Base-by-base conservation (phyloP, 2,329 filamentous ascomycete species). In the Sclerotinia sclerotiorum region DNA sequence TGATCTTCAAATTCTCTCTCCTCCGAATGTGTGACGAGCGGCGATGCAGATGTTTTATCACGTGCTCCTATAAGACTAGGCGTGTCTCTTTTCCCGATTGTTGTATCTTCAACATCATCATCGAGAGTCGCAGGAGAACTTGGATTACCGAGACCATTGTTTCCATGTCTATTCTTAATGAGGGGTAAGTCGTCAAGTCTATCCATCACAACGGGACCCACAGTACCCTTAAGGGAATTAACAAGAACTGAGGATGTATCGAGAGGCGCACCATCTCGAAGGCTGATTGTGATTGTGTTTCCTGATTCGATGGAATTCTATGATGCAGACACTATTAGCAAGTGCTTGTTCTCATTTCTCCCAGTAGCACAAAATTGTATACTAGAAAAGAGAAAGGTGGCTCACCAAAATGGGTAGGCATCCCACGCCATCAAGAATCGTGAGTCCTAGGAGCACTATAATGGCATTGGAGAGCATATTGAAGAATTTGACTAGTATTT, bases 91-190 rank as follows among this genome's bases (percentile, higher is more conserved):
- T 60, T 60, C 11, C 5, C 10, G 5, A 29, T n/a, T 8, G 7
- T 32, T 17, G 24, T 10, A n/a, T n/a, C 19, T 32, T 32, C 42
- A 13, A 21, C 24, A 19, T 60, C 24, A 7, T 32, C 19, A 19
- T 60, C 27, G 13, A 32, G 27, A 17, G 35, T 57, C 15, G 27
- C 3, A 24, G 42, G 11, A 32, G 24, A 21, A 21, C 42, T 48
- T 7, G 17, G 19, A 46, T 32, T n/a, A 8, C 10, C 19, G 2
- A 19, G 5, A 13, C 24, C 17, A n/a, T 7, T 32, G 27, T n/a
- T 13, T 5, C 8, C 1, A 2, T 7, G 3, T 29, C 2, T 0
- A 2, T 5, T n/a, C 19, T 48, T 32, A 4, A 13, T 3, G n/a
- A 44, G 11, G 4, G 57, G 17, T 15, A 10, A 46, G 13, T 19